Evolutionary conservation across 1,139 yeast genomes (phyloP).

Genomic region (Diutina pseudorugosa): DNA sequence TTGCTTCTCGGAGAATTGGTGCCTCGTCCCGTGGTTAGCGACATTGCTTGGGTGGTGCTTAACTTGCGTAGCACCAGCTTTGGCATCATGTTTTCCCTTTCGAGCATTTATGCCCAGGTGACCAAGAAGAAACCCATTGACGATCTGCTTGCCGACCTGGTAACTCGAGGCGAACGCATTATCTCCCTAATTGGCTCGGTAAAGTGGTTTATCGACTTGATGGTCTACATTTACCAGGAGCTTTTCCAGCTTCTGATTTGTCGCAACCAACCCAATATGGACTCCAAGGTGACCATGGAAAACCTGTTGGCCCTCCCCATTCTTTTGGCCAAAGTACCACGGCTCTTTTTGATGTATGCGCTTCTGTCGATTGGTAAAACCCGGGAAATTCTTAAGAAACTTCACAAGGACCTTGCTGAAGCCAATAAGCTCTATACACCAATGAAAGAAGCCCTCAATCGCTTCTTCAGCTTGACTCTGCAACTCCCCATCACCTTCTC

Average conservation of each 20-base stretch:
- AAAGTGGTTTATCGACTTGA: slow-evolving; percentile 70
- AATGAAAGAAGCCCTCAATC: slow-evolving; percentile 40
- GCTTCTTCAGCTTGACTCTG: slow-evolving; percentile 41
- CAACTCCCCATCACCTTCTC: slow-evolving; percentile 47
- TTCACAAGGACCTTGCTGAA: slow-evolving; percentile 30
- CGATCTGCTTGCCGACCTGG: slow-evolving; percentile 42
- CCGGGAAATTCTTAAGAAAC: slow-evolving; percentile 41
- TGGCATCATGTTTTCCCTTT: slow-evolving; percentile 62
- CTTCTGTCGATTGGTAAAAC: slow-evolving; percentile 59
- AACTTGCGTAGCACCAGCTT: slow-evolving; percentile 63
- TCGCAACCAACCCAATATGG: slow-evolving; percentile 10
- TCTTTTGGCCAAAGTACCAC: slow-evolving; percentile 54
- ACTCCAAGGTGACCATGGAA: slow-evolving; percentile 15
- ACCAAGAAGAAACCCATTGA: slow-evolving; percentile 37
- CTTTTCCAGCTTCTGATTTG: slow-evolving; percentile 27
- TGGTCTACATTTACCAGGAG: slow-evolving; percentile 59
- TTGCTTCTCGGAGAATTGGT: slow-evolving; percentile 49
- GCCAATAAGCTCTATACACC: slow-evolving; percentile 34
- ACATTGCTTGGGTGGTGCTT: slow-evolving; percentile 56
- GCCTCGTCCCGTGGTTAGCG: slow-evolving; percentile 37
- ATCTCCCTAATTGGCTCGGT: slow-evolving; percentile 56
- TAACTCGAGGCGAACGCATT: slow-evolving; percentile 44
- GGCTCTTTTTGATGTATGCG: slow-evolving; percentile 58
- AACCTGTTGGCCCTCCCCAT: slow-evolving; percentile 39
- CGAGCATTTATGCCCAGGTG: slow-evolving; percentile 46